These are phyloP conservation scores for Penicillium sp. DNA, from an alignment of 2,329 filamentous ascomycete genomes.

Conservation along the genomic window DNA sequence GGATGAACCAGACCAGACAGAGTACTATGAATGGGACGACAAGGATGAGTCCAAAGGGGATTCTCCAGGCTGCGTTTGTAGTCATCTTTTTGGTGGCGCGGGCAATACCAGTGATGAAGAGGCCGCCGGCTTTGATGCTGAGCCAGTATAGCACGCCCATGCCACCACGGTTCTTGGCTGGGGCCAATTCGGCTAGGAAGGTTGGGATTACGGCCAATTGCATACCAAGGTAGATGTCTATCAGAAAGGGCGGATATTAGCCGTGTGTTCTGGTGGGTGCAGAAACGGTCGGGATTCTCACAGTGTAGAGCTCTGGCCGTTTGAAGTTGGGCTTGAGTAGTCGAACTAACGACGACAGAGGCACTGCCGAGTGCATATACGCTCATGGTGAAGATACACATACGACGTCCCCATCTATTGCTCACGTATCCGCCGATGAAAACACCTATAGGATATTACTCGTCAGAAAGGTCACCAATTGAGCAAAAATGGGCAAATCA, in stretches of 20 bases:
- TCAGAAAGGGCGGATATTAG: background rate
- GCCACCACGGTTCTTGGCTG: constrained; percentile 15
- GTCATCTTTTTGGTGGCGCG: constrained; percentile 18
- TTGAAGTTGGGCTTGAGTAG: constrained; percentile 10
- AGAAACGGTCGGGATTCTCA: background rate
- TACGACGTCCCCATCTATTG: constrained; percentile 13
- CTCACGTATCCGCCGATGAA: constrained; percentile 13
- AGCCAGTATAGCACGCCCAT: constrained; percentile 19
- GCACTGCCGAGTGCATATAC: constrained; percentile 13
- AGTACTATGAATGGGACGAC: constrained; percentile 23
- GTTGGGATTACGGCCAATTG: constrained; percentile 43
- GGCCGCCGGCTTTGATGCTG: constrained; percentile 21
- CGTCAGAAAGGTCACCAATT: background rate
- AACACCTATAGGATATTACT: constrained; percentile 2
- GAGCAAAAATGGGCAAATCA: background rate
- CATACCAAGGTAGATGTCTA: constrained; percentile 40
- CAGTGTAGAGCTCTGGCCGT: constrained; percentile 11
- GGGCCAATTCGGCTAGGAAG: constrained; percentile 27
- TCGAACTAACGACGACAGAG: constrained; percentile 12
- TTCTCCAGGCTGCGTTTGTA: constrained; percentile 34
- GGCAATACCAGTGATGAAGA: constrained; percentile 21
- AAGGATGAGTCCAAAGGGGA: constrained; percentile 24
- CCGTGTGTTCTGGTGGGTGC: background rate
- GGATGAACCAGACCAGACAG: constrained; percentile 28
- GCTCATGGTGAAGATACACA: constrained; percentile 15